Percentiles rank a stretch among this genome's conserved stretches.
These are phyloP conservation scores for Trichoderma sp. DNA, from an alignment of 2,329 filamentous ascomycete genomes.

Conservation along the genomic window DNA sequence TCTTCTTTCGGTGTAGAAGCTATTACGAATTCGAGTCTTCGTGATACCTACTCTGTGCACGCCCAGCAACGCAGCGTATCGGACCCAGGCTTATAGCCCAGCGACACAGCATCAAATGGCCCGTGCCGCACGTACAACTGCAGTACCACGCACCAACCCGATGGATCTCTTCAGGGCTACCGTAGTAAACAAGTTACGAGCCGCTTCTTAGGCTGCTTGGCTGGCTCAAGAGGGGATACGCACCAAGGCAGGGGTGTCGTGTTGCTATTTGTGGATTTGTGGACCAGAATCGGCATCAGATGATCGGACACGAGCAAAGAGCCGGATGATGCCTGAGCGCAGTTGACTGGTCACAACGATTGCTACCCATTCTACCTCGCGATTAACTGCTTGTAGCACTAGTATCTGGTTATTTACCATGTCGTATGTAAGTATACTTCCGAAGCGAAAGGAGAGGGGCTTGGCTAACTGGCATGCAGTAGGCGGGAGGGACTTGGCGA, in stretches of 20 bases:
- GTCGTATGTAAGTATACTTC: not conserved
- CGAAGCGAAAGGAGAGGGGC: constrained; percentile 1
- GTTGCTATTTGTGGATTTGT: constrained; percentile 22
- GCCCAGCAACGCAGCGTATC: not conserved
- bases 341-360: constrained; percentile 1
- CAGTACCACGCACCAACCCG: not conserved
- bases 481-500: constrained; percentile 22
- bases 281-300: constrained; percentile 24
- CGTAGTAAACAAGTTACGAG: not conserved
- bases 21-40: not conserved
- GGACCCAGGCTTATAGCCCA: not conserved
- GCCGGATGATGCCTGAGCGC: constrained; percentile 14
- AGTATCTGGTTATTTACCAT: not conserved
- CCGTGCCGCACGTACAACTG: constrained; percentile 2
- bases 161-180: not conserved
- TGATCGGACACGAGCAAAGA: constrained; percentile 27
- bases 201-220: not conserved
- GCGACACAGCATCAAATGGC: constrained; percentile 3
- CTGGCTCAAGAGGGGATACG: not conserved
- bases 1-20: not conserved
- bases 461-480: not conserved
- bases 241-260: not conserved
- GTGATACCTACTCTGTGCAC: not conserved
- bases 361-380: not conserved
- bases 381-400: not conserved